Evolutionary conservation across 106 monocot species (phyloP), one percentile per base, ranked within the genome.

Genomic region (Gastrodia elata): DNA sequence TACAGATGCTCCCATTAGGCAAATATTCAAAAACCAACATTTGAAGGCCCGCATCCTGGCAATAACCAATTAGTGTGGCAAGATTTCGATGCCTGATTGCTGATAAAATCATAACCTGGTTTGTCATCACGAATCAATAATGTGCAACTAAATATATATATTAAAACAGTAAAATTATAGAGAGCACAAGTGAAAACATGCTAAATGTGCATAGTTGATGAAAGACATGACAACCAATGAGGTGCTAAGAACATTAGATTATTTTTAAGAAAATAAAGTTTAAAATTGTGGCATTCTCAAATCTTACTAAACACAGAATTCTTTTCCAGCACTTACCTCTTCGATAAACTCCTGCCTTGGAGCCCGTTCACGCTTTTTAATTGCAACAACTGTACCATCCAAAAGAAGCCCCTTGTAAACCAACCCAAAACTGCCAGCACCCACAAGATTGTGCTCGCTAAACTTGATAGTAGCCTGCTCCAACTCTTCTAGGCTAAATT

Each of bases 351-450:
- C 87, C 20, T 59, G 75, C 20, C 44, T 73, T 27, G 83, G 76
- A 65, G 72, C 39, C 7, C 80, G 73, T 34, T 61, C 46, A 38
- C 87, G 87, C 72, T 42, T 87, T 77, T 91, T 91, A 57, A 87
- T 87, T 22, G 87, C 91, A 14, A 91, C 87, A 28, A 87, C 42
- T 6, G 84, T 87, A 26, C 87, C 91, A 70, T 91, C 91, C 18
- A 68, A 70, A 77, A 91, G 91, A 74, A 91, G 46, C 0, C 91
- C 91, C 65, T 88, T 88, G 58, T 91, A 91, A n/a, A 91, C 88
- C 38, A 77, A 71, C 24, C 91, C 91, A 70, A 91, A 91, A 56
- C 85, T 83, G 20, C 91, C 91, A 7, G 55, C 25, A 42, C 91
- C 91, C 15, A 88, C 83, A 27, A 87, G 70, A 74, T 88, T 91